These are phyloP conservation scores for Saitozyma podzolica DNA, from an alignment of 768 basidiomycete genomes.

Conservation along the genomic window DNA sequence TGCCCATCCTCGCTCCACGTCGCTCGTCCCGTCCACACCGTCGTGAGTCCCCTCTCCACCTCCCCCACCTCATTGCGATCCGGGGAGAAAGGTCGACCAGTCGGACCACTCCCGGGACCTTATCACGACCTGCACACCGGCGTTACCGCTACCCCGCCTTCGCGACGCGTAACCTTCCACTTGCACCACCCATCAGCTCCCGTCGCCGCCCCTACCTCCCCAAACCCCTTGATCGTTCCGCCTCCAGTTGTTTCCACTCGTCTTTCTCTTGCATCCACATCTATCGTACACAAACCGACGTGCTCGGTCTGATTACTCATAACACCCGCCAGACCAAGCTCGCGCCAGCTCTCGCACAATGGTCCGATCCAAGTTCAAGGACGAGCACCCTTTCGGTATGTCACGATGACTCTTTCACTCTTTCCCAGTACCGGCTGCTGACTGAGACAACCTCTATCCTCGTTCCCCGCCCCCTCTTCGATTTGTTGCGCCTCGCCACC, in stretches of 20 bases:
- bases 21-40: too few relatives aligned
- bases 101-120: too few relatives aligned
- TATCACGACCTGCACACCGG: too few relatives aligned
- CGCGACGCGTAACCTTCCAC: too few relatives aligned
- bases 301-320: not conserved
- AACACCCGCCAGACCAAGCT: not conserved
- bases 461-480: not conserved
- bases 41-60: too few relatives aligned
- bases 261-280: not conserved
- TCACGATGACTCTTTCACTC: constrained; percentile 20
- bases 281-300: not conserved
- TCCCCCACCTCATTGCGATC: too few relatives aligned
- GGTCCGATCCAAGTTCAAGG: constrained; percentile 59
- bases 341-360: constrained; percentile 25
- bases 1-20: too few relatives aligned
- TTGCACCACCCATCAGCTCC: too few relatives aligned
- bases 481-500: not conserved
- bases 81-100: too few relatives aligned
- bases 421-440: not conserved
- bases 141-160: too few relatives aligned
- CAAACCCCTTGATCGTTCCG: too few relatives aligned
- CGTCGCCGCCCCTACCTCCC: too few relatives aligned
- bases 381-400: constrained; percentile 97
- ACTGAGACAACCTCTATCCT: constrained; percentile 7
- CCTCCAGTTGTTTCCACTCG: not conserved